Base-by-base conservation (phyloP, 176 grass and related monocot genomes). In the Eleusine coracana region DNA sequence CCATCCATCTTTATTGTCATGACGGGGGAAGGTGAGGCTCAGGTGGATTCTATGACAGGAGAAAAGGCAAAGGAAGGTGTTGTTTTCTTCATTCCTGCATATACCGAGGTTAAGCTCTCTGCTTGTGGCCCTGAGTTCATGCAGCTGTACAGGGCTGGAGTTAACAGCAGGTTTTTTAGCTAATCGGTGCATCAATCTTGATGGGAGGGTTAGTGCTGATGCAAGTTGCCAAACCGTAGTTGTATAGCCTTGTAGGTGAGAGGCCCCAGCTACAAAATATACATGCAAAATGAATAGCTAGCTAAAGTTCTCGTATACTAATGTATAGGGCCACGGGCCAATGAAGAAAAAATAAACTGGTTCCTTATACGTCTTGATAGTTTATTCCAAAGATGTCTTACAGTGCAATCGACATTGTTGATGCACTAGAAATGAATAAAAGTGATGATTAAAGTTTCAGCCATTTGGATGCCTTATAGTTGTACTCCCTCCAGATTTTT, bases 1-100 rank as follows among this genome's bases (percentile, higher is more conserved):
- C 91, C 96, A 67, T 98, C 96, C 27, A 90, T 98, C 51, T 98
- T 92, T 77, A 58, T 95, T 21, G 76, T 93, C 45, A 61, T 95
- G 75, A 23, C 67, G 0, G 96, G 96, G 29, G 87, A 83, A 61
- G 91, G 90, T 4, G 85, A 77, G 50, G 68, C 93, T 68, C 82
- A 78, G 60, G 49, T 71, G 5, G 82, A 83, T 81, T 82, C 66
- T 45, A 27, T 48, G 23, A 36, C 64, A 31, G 34, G 85, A 23
- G 86, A 88, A 88, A 91, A 73, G 38, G 77, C 87, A 25, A 85
- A 56, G 5, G 86, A 88, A 71, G 90, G 96, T 20, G 91, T 93
- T 67, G 92, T 91, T 66, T 90, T 91, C 76, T 98, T 98, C 54
- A 65, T 93, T 5, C 80, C 90, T 0, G 89, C 96, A 18, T 46